Conservation (phyloP, 345 rosid species). For the Dipteronia dyeriana region DNA sequence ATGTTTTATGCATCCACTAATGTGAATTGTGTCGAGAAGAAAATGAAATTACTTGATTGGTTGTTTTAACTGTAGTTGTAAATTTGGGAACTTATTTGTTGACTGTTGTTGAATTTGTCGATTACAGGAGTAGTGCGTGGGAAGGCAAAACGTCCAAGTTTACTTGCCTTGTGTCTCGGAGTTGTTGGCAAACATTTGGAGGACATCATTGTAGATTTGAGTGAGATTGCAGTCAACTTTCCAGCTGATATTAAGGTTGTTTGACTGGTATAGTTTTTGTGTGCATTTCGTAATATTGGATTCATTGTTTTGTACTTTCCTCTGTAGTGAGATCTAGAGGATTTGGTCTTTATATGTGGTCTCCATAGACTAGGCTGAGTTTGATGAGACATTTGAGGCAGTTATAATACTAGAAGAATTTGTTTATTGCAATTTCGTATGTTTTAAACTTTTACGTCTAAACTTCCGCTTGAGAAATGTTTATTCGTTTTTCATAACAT, state of each 20-base stretch:
- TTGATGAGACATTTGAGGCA: neutral
- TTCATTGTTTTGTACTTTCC: neutral
- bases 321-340: neutral
- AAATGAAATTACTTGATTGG: neutral
- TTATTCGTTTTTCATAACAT: conserved; percentile 2
- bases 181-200: conserved; percentile 83
- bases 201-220: conserved; percentile 62
- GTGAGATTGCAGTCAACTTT: conserved; percentile 55
- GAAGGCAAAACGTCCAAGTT: conserved; percentile 59
- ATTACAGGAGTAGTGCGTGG: conserved; percentile 34
- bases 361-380: neutral
- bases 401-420: conserved; percentile 4
- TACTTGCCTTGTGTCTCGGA: conserved; percentile 74
- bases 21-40: neutral
- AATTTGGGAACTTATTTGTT: neutral
- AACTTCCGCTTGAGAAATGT: neutral
- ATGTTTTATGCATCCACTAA: too few relatives aligned
- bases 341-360: neutral
- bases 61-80: neutral
- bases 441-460: neutral
- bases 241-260: conserved; percentile 76
- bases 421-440: neutral
- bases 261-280: neutral
- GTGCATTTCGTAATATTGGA: neutral
- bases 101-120: neutral